Conservation (phyloP, 78 protist species). For the Emiliania huxleyi region DNA sequence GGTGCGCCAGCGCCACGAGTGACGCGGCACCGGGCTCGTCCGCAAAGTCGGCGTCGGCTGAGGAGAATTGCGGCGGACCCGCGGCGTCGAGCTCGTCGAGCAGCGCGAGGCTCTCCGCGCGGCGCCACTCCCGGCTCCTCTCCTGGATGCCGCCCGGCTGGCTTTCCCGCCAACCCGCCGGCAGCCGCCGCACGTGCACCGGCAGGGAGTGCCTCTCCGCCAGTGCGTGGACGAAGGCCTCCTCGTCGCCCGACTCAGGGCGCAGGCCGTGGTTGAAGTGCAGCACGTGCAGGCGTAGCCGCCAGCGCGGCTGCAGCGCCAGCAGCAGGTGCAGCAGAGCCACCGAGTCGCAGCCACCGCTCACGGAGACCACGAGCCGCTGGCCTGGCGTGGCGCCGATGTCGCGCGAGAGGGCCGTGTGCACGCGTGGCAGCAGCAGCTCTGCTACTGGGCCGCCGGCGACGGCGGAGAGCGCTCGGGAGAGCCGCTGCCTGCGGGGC, state of each 20-base stretch:
- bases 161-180: neutral
- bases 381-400: neutral
- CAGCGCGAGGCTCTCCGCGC: neutral
- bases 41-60: too few species aligned
- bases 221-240: neutral
- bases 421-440: neutral
- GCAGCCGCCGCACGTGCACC: neutral
- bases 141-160: neutral
- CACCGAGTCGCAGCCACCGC: constrained; percentile 3
- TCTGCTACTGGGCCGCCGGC: too few species aligned
- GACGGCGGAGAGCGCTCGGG: too few species aligned
- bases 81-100: neutral
- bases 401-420: neutral
- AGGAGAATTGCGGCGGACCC: neutral
- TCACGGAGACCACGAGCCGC: neutral
- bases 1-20: neutral
- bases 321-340: constrained; percentile 1
- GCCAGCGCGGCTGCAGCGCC: too few species aligned
- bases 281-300: neutral
- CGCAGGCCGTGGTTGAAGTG: neutral
- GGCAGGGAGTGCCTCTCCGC: neutral
- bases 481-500: too few species aligned
- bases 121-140: neutral
- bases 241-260: neutral
- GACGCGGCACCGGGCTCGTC: too few species aligned